These are phyloP conservation scores for Ulvella scutata DNA, from an alignment of 139 green algal species.

Conservation along the genomic window DNA sequence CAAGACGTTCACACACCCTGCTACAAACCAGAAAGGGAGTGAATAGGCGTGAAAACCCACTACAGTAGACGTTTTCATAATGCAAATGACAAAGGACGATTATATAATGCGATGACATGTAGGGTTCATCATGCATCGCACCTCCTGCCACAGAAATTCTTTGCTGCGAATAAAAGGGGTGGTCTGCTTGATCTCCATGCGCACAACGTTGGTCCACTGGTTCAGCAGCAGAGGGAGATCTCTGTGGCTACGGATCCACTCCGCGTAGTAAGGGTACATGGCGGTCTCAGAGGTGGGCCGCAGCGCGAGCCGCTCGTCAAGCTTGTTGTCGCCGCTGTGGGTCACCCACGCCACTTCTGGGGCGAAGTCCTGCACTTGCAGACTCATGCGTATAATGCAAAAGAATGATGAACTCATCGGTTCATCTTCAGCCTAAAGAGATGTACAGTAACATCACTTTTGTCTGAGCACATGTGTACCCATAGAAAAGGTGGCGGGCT, in stretches of 20 bases:
- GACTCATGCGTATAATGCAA: too few species aligned
- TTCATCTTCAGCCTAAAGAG: too few species aligned
- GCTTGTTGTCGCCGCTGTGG: conserved; percentile 59
- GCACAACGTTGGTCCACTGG: conserved; percentile 98
- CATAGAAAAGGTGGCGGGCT: too few species aligned
- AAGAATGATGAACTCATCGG: not conserved
- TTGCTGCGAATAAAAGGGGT: conserved; percentile 93
- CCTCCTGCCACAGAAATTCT: conserved; percentile 95
- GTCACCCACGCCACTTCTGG: conserved; percentile 82
- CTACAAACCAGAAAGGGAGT: too few species aligned
- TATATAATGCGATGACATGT: too few species aligned
- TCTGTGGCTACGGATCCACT: conserved; percentile 92
- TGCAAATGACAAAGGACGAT: too few species aligned
- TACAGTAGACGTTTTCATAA: too few species aligned
- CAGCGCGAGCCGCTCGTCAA: conserved; percentile 94
- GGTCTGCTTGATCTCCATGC: conserved; percentile 99
- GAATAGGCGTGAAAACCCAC: too few species aligned
- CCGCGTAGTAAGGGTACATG: conserved; percentile 93
- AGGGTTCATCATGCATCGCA: too few species aligned
- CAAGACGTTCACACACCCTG: too few species aligned
- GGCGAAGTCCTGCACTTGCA: conserved; percentile 30
- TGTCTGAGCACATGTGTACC: too few species aligned
- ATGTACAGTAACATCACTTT: too few species aligned
- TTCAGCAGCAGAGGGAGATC: conserved; percentile 96
- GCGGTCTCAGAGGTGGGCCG: conserved; percentile 93